Evolutionary conservation across 306 rosid species (phyloP).

Genomic region (Malus fusca): DNA sequence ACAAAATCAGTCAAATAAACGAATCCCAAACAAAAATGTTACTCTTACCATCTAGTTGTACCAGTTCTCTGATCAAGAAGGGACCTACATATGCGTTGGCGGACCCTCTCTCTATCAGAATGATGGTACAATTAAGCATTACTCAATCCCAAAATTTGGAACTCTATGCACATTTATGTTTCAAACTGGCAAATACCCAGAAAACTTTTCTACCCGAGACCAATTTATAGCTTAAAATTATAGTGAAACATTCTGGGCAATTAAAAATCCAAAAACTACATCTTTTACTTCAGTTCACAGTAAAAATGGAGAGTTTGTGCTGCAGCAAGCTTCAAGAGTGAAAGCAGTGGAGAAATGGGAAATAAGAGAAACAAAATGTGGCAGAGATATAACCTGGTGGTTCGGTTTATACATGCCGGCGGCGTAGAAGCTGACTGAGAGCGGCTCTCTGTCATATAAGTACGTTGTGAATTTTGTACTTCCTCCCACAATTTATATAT

Average conservation of each 20-base stretch:
- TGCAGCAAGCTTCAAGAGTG: neutral
- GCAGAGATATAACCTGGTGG: conserved; percentile 8
- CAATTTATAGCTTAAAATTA: neutral
- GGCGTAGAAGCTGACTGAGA: neutral
- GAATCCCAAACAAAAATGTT: neutral
- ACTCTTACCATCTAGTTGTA: no score
- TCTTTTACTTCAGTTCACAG: neutral
- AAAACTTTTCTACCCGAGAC: neutral
- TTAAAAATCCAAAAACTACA: neutral
- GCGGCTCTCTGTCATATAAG: neutral
- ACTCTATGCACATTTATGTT: no score
- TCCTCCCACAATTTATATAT: no score
- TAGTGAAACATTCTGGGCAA: neutral
- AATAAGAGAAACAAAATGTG: neutral
- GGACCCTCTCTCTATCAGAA: no score
- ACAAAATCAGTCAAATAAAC: neutral
- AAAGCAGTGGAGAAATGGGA: neutral
- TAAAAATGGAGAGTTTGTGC: neutral
- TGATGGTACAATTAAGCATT: no score
- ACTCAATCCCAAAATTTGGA: no score
- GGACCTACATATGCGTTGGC: no score
- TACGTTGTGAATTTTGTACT: neutral
- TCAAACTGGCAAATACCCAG: neutral
- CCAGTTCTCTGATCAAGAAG: no score
- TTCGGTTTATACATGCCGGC: conserved; percentile 9